phyloP scores from a whole-genome alignment of 345 rosid genomes.

The Trapa incisa region DNA sequence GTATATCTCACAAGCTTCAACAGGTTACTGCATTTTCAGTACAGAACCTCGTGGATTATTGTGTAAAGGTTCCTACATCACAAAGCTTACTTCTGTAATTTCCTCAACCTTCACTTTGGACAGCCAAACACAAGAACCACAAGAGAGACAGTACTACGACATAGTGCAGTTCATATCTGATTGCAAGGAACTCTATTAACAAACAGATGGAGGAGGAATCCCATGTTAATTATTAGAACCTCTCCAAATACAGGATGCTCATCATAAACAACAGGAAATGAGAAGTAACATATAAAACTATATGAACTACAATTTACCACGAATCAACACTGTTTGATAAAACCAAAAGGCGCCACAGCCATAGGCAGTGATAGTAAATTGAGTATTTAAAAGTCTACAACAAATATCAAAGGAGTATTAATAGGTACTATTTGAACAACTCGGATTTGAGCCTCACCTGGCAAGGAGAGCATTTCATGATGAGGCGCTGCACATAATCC shows the following conservation, averaged over 20 bases:
- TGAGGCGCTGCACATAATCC: constrained; percentile 66
- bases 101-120: neutral
- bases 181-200: neutral
- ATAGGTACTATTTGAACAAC: neutral
- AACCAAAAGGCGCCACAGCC: too few species aligned
- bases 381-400: neutral
- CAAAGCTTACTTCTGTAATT: neutral
- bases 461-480: constrained; percentile 63
- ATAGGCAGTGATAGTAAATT: neutral
- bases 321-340: neutral
- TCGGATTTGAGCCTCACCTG: constrained; percentile 23
- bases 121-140: too few species aligned
- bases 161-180: neutral
- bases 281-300: neutral
- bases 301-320: neutral
- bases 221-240: neutral
- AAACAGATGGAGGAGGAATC: neutral
- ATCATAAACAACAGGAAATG: neutral
- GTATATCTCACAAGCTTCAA: neutral
- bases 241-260: neutral
- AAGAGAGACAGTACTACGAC: neutral
- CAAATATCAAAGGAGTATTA: neutral
- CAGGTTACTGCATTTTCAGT: neutral
- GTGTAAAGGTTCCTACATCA: neutral
- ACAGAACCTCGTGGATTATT: neutral